phyloP scores from a whole-genome alignment of 441 rosid genomes.

The Populus hybrid region DNA sequence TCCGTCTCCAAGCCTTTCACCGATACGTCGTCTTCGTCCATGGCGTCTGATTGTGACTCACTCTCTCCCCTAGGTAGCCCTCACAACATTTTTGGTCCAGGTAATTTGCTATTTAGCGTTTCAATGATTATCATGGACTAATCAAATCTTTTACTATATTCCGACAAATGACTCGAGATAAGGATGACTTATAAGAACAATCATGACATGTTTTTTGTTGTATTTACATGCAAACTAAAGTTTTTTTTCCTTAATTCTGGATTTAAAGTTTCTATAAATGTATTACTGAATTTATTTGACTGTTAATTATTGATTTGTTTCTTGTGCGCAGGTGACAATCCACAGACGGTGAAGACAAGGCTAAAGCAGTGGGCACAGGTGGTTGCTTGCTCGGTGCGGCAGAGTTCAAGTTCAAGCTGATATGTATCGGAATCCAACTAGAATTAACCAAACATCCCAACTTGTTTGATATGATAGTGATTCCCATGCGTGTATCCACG shows the following conservation, averaged over 20 bases:
- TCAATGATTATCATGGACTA: neutral
- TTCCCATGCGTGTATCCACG: neutral
- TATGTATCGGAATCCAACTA: neutral
- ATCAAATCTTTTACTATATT: neutral
- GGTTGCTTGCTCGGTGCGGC: constrained; percentile 89
- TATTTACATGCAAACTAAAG: neutral
- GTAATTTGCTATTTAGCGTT: constrained; percentile 24
- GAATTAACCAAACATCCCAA: constrained; percentile 36
- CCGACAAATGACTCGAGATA: neutral
- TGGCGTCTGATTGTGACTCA: constrained; percentile 44
- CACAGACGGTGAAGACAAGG: constrained; percentile 67
- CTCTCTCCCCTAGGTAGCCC: constrained; percentile 44
- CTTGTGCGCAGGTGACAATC: constrained; percentile 54
- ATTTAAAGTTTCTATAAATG: too few species aligned
- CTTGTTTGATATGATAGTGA: constrained; percentile 15
- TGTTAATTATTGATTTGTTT: neutral
- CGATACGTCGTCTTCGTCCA: constrained; percentile 48
- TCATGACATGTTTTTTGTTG: neutral
- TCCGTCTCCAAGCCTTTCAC: constrained; percentile 41
- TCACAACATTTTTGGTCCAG: constrained; percentile 47
- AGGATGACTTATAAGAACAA: neutral
- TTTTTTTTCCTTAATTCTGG: neutral
- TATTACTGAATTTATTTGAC: neutral
- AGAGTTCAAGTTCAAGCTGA: constrained; percentile 15
- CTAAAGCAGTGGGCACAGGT: constrained; percentile 87